Percentiles rank a stretch among this genome's conserved stretches.
These are phyloP conservation scores for Halophytophthora polymorphica DNA, from an alignment of 352 stramenopile species.

Conservation along the genomic window DNA sequence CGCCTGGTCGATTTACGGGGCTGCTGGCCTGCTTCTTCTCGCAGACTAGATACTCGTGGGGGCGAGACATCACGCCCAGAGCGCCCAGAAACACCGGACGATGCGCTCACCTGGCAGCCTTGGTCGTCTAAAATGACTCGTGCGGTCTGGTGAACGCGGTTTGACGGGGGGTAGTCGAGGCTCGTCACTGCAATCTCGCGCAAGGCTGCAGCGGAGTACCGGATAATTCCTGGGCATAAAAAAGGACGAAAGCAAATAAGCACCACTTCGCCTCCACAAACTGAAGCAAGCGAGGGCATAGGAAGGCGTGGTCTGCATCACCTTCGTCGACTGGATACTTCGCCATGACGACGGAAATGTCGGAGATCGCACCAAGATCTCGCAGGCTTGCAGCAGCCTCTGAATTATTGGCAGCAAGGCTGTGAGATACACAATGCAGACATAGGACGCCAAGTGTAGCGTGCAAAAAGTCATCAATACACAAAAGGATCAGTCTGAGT, in stretches of 20 bases:
- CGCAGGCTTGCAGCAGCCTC: slow-evolving; percentile 39
- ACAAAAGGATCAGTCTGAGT: not conserved
- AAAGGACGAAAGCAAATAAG: slow-evolving; percentile 2
- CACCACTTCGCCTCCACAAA: not conserved
- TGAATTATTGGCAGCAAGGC: slow-evolving; percentile 48
- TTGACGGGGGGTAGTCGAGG: slow-evolving; percentile 55
- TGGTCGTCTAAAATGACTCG: slow-evolving; percentile 66
- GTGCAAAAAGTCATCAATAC: too few relatives aligned
- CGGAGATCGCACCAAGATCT: slow-evolving; percentile 49
- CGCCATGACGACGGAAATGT: slow-evolving; percentile 68
- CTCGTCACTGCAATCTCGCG: slow-evolving; percentile 59
- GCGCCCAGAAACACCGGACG: slow-evolving; percentile 3
- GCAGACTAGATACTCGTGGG: slow-evolving; percentile 11
- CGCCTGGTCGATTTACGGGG: slow-evolving; percentile 17
- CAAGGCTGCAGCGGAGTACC: slow-evolving; percentile 53
- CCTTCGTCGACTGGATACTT: slow-evolving; percentile 72
- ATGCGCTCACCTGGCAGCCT: slow-evolving; percentile 4
- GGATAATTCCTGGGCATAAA: slow-evolving; percentile 61
- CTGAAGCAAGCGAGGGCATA: not conserved
- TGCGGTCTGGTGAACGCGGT: slow-evolving; percentile 57
- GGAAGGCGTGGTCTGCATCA: slow-evolving; percentile 7
- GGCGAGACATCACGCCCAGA: slow-evolving; percentile 11
- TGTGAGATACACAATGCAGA: slow-evolving; percentile 6
- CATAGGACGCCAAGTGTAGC: not conserved
- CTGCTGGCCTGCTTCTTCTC: not conserved